A percentile compares a stretch with the other conserved stretches of the same genome.
These are phyloP conservation scores for Suillus occidentalis DNA, from an alignment of 768 basidiomycete species.

Conservation along the genomic window DNA sequence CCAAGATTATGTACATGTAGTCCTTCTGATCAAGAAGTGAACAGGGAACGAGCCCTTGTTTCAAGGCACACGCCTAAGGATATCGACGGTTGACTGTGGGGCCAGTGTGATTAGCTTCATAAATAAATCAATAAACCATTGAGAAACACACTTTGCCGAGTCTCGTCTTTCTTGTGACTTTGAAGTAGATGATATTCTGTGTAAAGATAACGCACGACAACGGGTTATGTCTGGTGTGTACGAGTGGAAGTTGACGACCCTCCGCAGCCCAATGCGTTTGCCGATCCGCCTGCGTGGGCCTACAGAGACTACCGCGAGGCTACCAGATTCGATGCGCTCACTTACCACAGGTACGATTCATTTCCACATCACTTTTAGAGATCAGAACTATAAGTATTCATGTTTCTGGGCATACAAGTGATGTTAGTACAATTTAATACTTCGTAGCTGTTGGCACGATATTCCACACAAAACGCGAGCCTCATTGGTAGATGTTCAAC, in stretches of 20 bases:
- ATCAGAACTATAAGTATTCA: background rate
- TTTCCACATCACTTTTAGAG: background rate
- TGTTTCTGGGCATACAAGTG: background rate
- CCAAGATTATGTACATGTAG: background rate
- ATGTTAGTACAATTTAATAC: background rate
- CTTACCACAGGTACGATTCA: background rate
- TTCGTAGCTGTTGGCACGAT: background rate
- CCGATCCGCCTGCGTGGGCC: background rate
- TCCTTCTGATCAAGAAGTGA: constrained; percentile 1
- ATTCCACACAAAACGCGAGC: background rate
- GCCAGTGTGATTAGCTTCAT: background rate
- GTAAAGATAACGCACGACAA: background rate
- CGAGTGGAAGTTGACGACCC: background rate
- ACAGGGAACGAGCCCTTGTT: background rate
- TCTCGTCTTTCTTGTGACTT: background rate
- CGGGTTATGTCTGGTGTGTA: background rate
- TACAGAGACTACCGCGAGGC: background rate
- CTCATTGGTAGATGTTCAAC: constrained; percentile 36
- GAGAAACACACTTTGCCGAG: background rate
- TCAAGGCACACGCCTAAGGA: background rate
- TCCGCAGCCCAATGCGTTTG: background rate
- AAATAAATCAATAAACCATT: background rate
- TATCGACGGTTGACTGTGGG: background rate
- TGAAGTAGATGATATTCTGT: background rate
- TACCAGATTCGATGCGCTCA: background rate